Evolutionary conservation across 176 grass and related monocot species (phyloP).

Genomic region (Ensete ventricosum): DNA sequence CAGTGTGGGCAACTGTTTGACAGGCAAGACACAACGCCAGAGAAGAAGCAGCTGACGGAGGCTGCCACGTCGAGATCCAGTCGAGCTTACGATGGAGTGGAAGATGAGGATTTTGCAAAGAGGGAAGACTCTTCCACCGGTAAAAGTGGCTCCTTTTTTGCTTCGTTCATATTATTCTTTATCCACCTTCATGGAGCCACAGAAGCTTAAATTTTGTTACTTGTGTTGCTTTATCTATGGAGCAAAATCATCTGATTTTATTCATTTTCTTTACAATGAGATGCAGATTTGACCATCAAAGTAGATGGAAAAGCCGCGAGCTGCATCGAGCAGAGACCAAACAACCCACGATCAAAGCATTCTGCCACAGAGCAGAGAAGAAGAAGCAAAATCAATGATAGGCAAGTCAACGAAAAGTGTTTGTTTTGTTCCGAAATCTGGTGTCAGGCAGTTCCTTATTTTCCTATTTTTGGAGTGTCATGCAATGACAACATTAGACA

Average conservation of each 20-base stretch:
- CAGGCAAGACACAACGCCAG: background rate
- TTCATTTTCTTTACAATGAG: conserved; percentile 4
- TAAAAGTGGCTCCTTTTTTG: background rate
- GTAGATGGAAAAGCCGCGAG: conserved; percentile 20
- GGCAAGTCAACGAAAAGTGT: conserved; percentile 9
- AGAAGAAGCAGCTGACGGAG: background rate
- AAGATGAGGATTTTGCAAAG: conserved; percentile 7
- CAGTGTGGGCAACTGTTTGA: background rate
- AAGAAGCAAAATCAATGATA: conserved; percentile 52
- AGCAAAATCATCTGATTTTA: background rate
- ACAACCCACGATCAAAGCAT: conserved; percentile 38
- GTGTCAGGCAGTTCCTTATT: background rate
- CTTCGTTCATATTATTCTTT: background rate
- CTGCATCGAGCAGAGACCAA: conserved; percentile 24
- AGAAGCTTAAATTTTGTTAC: no score
- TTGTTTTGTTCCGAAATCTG: background rate
- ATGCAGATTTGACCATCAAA: conserved; percentile 23
- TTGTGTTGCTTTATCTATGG: no score
- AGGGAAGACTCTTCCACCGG: background rate
- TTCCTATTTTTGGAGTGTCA: no score
- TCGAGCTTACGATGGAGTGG: background rate
- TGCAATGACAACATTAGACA: no score
- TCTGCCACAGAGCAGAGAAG: conserved; percentile 43
- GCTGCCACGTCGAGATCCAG: background rate
- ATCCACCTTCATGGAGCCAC: background rate